Evolutionary conservation across 179 eudicot genomes (phyloP), one percentile per base, ranked within the genome.

Genomic region (Beta corolliflora): DNA sequence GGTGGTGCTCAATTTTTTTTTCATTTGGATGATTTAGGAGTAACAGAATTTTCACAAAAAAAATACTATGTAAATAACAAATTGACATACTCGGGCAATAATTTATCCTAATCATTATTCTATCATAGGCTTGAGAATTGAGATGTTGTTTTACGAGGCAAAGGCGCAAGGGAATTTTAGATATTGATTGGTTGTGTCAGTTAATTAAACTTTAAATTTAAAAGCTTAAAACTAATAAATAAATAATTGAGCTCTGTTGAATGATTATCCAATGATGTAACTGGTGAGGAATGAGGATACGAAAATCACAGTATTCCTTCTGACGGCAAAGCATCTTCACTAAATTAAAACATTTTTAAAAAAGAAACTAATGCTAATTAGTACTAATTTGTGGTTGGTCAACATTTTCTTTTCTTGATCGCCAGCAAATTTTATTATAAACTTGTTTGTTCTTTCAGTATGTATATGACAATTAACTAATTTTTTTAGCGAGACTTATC

Each of bases 221-320:
- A 31, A 7, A 81, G 23, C 52, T 16, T 9, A 60, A 31, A 66
- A 36, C 41, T 36, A 25, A 36, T 36, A 36, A 36, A 36, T 36
- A 36, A 77, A 63, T 77, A 78, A 41, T 54, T 3, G 56, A 71
- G 48, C 8, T 23, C 21, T 48, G 72, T 44, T 82, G 78, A 73
- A 63, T 64, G 77, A 80, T 82, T 82, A 82, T 77, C 79, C 81
- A 73, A 73, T 83, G 81, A 78, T 73, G 79, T 46, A 72, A 78
- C 14, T 82, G 14, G 78, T 61, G 61, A 61, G 72, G 80, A 54
- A 74, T 61, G 61, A 61, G 72, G 80, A 54, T 63, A 72, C 44
- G 72, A 78, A 82, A 21, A 73, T 73, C 36, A 71, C 56, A 71
- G 29, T 77, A 77, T 78, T 19, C 46, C 55, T 73, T 77, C 81